A percentile compares a stretch with the other conserved stretches of the same genome.
Conservation (phyloP, 2,329 filamentous ascomycete genomes). For the Metarhizium humberi region DNA sequence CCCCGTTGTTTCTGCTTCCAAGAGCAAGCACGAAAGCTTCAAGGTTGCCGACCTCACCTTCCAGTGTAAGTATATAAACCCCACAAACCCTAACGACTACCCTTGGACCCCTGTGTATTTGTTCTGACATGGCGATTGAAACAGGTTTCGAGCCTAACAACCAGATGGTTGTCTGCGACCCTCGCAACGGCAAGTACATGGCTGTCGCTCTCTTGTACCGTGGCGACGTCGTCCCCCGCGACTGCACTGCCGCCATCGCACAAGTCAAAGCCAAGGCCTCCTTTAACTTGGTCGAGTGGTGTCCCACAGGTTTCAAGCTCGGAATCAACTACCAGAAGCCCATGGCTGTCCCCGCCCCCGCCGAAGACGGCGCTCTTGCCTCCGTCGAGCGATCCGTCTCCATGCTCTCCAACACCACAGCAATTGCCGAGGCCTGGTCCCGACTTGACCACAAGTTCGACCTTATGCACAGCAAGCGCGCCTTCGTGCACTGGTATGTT, state of each 20-base stretch:
- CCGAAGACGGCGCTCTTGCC: constrained; percentile 49
- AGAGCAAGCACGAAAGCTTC: constrained; percentile 81
- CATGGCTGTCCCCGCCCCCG: constrained; percentile 43
- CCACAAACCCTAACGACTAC: background rate
- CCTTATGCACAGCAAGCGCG: constrained; percentile 70
- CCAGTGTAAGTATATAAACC: constrained; percentile 47
- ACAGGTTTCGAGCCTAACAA: constrained; percentile 68
- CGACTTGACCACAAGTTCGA: constrained; percentile 68
- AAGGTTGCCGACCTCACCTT: constrained; percentile 71
- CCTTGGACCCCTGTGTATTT: too few species aligned
- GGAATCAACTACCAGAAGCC: constrained; percentile 69
- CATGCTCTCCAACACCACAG: constrained; percentile 68
- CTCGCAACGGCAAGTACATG: constrained; percentile 70
- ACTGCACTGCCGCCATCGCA: constrained; percentile 58
- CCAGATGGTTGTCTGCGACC: constrained; percentile 70
- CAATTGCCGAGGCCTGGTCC: constrained; percentile 65
- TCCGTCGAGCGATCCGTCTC: constrained; percentile 55
- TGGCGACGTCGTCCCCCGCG: constrained; percentile 60
- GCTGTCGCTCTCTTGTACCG: constrained; percentile 64
- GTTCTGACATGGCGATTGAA: constrained; percentile 15
- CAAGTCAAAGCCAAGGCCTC: constrained; percentile 62
- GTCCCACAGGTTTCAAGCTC: constrained; percentile 67
- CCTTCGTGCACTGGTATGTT: constrained; percentile 72
- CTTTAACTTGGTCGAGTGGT: constrained; percentile 69
- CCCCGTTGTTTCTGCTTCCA: constrained; percentile 60